A percentile compares a stretch with the other conserved stretches of the same genome.
Conservation (phyloP, 1,284 basidiomycete species). For the Ganoderma meredithae region DNA sequence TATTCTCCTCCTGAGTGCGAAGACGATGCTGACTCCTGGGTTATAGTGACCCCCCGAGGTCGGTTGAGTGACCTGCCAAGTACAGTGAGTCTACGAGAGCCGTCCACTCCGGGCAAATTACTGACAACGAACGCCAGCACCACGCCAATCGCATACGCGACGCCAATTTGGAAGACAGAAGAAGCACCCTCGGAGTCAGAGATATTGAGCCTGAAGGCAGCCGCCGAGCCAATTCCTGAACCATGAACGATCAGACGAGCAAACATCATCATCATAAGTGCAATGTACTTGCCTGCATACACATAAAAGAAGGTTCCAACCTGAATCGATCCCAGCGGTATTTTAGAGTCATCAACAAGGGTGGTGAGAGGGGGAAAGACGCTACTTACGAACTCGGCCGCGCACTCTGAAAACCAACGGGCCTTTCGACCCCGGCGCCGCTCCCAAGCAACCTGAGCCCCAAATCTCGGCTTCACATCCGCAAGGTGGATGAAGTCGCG, state of each 20-base stretch:
- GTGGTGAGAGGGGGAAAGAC: not conserved
- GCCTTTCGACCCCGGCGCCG: slow-evolving; percentile 54
- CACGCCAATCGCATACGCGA: slow-evolving; percentile 68
- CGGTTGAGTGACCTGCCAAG: slow-evolving; percentile 49
- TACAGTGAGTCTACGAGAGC: not conserved
- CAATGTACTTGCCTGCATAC: slow-evolving; percentile 54
- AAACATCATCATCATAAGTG: not conserved
- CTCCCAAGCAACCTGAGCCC: slow-evolving; percentile 58
- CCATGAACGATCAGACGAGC: not conserved
- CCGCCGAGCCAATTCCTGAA: slow-evolving; percentile 66
- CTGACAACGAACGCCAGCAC: slow-evolving; percentile 56
- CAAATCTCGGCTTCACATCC: slow-evolving; percentile 42
- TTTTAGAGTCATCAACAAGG: not conserved
- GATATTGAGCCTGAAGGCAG: slow-evolving; percentile 58
- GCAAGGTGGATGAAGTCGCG: slow-evolving; percentile 34
- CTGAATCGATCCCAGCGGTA: slow-evolving; percentile 16
- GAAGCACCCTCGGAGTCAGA: slow-evolving; percentile 50
- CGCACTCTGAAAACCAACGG: slow-evolving; percentile 62
- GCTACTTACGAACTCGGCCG: slow-evolving; percentile 62
- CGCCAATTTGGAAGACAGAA: slow-evolving; percentile 65
- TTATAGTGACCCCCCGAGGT: slow-evolving; percentile 74
- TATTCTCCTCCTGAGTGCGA: slow-evolving; percentile 62
- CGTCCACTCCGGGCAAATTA: not conserved
- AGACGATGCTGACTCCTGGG: slow-evolving; percentile 63
- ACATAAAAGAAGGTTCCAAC: slow-evolving; percentile 55